Base-by-base conservation (phyloP, 1,284 basidiomycete species). In the Ceratobasidium sp. region DNA sequence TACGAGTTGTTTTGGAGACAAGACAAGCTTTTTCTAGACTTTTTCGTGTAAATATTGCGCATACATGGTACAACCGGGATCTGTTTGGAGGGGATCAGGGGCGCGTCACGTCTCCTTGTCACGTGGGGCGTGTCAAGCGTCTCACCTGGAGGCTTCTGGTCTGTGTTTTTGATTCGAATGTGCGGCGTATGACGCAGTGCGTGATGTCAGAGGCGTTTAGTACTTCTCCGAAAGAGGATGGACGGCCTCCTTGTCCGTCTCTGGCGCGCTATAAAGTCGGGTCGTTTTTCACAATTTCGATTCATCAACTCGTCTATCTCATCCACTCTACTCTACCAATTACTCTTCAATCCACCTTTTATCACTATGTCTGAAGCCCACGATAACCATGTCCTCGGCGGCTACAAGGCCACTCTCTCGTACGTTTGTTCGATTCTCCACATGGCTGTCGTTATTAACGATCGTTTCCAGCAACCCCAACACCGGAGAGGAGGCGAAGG, bases 401-500 rank as follows among this genome's bases (percentile, higher is more conserved):
- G 67, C 55, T 71, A 71, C 67, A 71, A 59, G 46, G 67, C 67
- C n/a, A 71, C 67, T 38, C 67, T 71, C 43, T 67, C 64, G 62
- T 66, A n/a, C 7, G 62, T 66, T 38, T 11, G 28, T 44, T 44
- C 7, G 14, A 43, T 52, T 21, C 46, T 32, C n/a, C 2, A 4
- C 54, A 32, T 5, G 8, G 30, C 18, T 18, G 26, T 32, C 11
- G 52, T 16, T n/a, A 14, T n/a, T n/a, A n/a, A n/a, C n/a, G n/a
- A n/a, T n/a, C 18, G 11, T 23, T 16, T 30, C 2, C n/a, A 66
- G 63, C 18, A 66, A 76, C 63, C 72, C 73, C 28, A 69, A 70
- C 64, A 61, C 64, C 16, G 69, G 73, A n/a, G 64, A 73, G 28
- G 75, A 75, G 32, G 70, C 76, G 43, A 77, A 77, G 73, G 74